Percentiles rank a stretch among this genome's conserved stretches.
These are phyloP conservation scores for Lasiosphaeris hirsuta DNA, from an alignment of 495 filamentous ascomycete species.

Conservation along the genomic window DNA sequence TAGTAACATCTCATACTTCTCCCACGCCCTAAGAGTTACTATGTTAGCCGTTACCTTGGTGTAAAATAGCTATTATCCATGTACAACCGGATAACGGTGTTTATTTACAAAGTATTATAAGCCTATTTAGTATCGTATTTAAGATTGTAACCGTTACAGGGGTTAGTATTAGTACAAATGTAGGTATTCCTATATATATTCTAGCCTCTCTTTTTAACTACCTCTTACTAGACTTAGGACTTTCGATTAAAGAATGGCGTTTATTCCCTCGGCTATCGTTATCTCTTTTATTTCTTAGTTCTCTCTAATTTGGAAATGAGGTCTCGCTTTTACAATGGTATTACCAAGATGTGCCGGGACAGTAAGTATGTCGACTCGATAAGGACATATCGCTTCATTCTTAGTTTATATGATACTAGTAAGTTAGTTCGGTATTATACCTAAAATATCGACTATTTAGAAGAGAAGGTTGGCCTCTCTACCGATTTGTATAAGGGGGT, in stretches of 20 bases:
- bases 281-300: constrained; percentile 11
- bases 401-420: constrained; percentile 7
- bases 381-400: too few relatives aligned
- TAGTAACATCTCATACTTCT: too few relatives aligned
- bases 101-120: constrained; percentile 11
- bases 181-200: constrained; percentile 16
- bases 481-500: constrained; percentile 11
- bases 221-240: too few relatives aligned
- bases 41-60: neutral
- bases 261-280: constrained; percentile 13
- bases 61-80: constrained; percentile 9
- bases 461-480: constrained; percentile 18
- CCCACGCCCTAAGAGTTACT: too few relatives aligned
- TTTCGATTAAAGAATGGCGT: too few relatives aligned
- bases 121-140: constrained; percentile 7
- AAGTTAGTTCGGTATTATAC: constrained; percentile 19
- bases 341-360: constrained; percentile 13
- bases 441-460: constrained; percentile 18
- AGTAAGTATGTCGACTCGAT: constrained; percentile 5
- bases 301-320: constrained; percentile 10
- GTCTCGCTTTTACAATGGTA: constrained; percentile 14
- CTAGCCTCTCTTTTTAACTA: too few relatives aligned
- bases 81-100: constrained; percentile 7
- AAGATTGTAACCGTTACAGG: constrained; percentile 17
- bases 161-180: constrained; percentile 17